Percentiles rank a stretch among this genome's conserved stretches.
phyloP scores from a whole-genome alignment of 164 flowering plant species.

The Stephania japonica region DNA sequence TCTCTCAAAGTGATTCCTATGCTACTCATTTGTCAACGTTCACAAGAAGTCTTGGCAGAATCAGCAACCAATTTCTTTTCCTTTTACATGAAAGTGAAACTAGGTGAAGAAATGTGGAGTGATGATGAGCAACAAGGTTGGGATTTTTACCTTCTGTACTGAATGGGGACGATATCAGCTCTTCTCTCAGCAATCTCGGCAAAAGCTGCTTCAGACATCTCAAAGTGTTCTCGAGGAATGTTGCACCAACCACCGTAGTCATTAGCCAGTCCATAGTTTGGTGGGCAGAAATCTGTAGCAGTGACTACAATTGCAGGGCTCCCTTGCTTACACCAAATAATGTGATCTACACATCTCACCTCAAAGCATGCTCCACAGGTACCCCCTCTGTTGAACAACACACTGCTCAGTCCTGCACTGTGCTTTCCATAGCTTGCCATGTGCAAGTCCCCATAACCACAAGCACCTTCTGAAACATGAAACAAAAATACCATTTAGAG shows the following conservation, averaged over 20 bases:
- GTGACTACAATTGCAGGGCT: slow-evolving; percentile 64
- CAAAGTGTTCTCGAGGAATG: slow-evolving; percentile 65
- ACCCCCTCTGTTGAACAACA: slow-evolving; percentile 62
- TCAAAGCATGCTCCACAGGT: slow-evolving; percentile 73
- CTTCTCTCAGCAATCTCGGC: slow-evolving; percentile 42
- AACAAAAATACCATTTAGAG: background rate
- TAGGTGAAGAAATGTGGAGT: background rate
- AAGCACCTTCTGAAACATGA: slow-evolving; percentile 55
- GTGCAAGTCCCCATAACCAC: slow-evolving; percentile 72
- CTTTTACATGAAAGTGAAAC: background rate
- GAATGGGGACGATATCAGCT: slow-evolving; percentile 71
- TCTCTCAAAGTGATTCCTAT: background rate
- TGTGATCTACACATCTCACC: slow-evolving; percentile 62
- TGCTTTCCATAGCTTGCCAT: slow-evolving; percentile 42
- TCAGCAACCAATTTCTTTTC: background rate
- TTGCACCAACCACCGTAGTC: slow-evolving; percentile 93
- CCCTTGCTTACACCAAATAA: slow-evolving; percentile 61
- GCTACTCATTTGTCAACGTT: background rate
- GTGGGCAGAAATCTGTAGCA: slow-evolving; percentile 80
- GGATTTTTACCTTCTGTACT: slow-evolving; percentile 49
- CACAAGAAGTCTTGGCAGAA: background rate
- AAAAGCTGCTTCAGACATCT: slow-evolving; percentile 64
- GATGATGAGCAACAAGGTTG: background rate
- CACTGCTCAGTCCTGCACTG: slow-evolving; percentile 58
- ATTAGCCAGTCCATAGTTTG: slow-evolving; percentile 59